These are phyloP conservation scores for Cercospora sp. DNA, from an alignment of 2,329 filamentous ascomycete species.

Conservation along the genomic window DNA sequence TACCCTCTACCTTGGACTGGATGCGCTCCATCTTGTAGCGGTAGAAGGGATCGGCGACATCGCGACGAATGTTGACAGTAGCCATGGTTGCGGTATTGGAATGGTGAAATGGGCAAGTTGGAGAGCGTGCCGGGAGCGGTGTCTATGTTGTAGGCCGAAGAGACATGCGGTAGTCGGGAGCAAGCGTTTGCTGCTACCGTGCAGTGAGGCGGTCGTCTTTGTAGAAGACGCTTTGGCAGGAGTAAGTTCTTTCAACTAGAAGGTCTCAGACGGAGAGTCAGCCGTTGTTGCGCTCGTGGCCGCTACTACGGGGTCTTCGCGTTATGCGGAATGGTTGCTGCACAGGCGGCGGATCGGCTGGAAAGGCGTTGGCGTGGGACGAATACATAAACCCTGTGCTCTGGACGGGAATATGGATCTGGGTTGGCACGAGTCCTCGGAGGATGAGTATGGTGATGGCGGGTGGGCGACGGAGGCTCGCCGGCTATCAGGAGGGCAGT, in stretches of 20 bases:
- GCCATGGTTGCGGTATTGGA: constrained; percentile 71
- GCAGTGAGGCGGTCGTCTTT: constrained; percentile 24
- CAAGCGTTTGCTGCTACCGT: constrained; percentile 34
- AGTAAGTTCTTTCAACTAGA: constrained; percentile 16
- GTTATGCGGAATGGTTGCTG: constrained; percentile 88
- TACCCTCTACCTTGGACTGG: constrained; percentile 99
- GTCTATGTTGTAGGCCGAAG: constrained; percentile 39
- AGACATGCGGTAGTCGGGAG: constrained; percentile 58
- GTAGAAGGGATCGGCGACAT: constrained; percentile 98
- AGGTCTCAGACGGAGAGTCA: constrained; percentile 50
- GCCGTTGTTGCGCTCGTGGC: constrained; percentile 87
- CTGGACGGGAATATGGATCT: constrained; percentile 26
- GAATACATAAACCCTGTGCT: constrained; percentile 86
- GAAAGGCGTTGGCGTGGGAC: constrained; percentile 91
- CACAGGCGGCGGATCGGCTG: constrained; percentile 89
- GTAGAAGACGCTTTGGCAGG: constrained; percentile 16
- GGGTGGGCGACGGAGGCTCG: constrained; percentile 23
- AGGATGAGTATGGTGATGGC: constrained; percentile 23
- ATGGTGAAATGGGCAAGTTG: constrained; percentile 20
- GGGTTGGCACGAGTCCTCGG: constrained; percentile 22
- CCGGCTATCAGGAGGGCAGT: constrained; percentile 13
- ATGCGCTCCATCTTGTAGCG: constrained; percentile 99
- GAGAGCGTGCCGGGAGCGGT: constrained; percentile 10
- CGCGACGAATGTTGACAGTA: constrained; percentile 96
- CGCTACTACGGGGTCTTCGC: constrained; percentile 83